These are phyloP conservation scores for Linum lewisii DNA, from an alignment of 345 rosid genomes.

Conservation along the genomic window DNA sequence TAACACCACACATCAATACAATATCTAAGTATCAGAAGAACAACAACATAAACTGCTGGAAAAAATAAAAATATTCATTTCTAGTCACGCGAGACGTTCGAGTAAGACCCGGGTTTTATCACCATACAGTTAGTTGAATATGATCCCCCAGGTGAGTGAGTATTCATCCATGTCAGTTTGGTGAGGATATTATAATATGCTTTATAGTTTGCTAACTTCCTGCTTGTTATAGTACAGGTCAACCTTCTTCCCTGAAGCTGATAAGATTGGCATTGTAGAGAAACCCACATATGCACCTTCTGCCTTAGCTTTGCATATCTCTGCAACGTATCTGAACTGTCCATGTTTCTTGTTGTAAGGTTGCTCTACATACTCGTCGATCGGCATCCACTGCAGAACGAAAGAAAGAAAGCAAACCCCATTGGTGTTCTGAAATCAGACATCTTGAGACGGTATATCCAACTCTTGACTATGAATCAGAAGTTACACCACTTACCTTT, in stretches of 20 bases:
- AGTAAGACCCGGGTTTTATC: no score
- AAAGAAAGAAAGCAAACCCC: no score
- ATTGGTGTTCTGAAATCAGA: background rate
- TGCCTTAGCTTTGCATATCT: conserved; percentile 26
- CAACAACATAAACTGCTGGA: no score
- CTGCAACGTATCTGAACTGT: conserved; percentile 29
- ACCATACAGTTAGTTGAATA: no score
- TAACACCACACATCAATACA: no score
- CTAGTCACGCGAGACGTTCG: no score
- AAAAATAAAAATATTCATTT: no score
- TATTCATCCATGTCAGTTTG: no score
- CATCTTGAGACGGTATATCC: background rate
- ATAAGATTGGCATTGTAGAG: conserved; percentile 9
- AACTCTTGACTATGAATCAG: background rate
- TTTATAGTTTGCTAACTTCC: no score
- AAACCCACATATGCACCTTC: conserved; percentile 32
- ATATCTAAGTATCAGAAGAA: no score
- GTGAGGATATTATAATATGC: no score
- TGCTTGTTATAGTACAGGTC: background rate
- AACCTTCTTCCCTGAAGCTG: background rate
- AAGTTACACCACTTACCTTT: conserved; percentile 16
- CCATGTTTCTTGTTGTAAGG: conserved; percentile 34
- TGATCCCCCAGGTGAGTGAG: no score
- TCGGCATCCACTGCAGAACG: conserved; percentile 35
- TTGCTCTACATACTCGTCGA: conserved; percentile 29